phyloP scores from a whole-genome alignment of 768 basidiomycete species.

The Leccinum disarticulatum region DNA sequence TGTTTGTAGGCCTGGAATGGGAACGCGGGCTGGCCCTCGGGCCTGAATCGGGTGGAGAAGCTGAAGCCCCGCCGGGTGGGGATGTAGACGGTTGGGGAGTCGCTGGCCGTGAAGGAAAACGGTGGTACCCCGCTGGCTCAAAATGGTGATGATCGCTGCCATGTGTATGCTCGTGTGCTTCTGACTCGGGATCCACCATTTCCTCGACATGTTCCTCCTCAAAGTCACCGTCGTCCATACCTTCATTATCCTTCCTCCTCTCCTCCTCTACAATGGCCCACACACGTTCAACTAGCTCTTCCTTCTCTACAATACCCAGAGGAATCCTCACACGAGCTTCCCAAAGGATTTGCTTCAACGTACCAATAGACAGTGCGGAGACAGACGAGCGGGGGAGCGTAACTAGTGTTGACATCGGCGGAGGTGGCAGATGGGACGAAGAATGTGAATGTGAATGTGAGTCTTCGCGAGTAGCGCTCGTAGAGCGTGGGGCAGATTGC shows the following conservation, averaged over 20 bases:
- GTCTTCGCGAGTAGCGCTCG: constrained; percentile 10
- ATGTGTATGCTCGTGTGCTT: constrained; percentile 10
- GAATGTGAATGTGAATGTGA: constrained; percentile 34
- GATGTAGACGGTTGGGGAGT: constrained; percentile 20
- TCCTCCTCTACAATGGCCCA: constrained; percentile 62
- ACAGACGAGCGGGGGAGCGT: constrained; percentile 57
- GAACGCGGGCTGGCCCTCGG: constrained; percentile 40
- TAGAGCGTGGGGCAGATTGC: constrained; percentile 8
- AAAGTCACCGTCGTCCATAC: constrained; percentile 22
- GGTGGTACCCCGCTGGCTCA: background rate
- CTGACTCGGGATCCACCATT: constrained; percentile 20
- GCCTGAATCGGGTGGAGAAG: constrained; percentile 31
- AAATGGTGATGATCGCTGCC: constrained; percentile 7
- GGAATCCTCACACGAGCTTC: constrained; percentile 71
- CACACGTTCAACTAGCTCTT: constrained; percentile 76
- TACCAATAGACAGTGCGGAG: constrained; percentile 60
- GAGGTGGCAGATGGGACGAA: constrained; percentile 37
- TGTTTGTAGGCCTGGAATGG: constrained; percentile 10
- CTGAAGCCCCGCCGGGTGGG: constrained; percentile 22
- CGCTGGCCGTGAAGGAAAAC: constrained; percentile 6
- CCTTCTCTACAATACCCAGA: constrained; percentile 72
- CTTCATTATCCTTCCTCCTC: constrained; percentile 48
- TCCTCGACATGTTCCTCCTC: constrained; percentile 17
- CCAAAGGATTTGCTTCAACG: constrained; percentile 78
- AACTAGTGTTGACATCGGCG: constrained; percentile 67